Evolutionary conservation across 2,329 filamentous ascomycete genomes (phyloP).

Genomic region (Aureobasidium musti): DNA sequence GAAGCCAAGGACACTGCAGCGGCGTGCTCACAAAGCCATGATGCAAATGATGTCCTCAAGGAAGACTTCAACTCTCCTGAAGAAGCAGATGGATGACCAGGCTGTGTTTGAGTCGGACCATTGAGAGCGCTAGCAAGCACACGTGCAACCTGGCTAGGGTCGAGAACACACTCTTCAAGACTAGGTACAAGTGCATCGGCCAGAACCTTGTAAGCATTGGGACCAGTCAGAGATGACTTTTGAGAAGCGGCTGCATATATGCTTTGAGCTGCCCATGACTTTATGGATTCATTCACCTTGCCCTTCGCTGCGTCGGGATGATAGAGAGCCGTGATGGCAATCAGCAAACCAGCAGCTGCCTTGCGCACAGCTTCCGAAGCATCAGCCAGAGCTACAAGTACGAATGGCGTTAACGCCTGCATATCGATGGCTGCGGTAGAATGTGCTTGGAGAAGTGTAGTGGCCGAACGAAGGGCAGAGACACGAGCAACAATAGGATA

Average conservation of each 20-base stretch:
- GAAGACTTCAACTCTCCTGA: conserved; percentile 61
- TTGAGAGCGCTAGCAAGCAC: conserved; percentile 64
- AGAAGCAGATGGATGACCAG: conserved; percentile 30
- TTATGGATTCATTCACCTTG: conserved; percentile 37
- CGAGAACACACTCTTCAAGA: conserved; percentile 83
- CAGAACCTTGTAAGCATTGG: conserved; percentile 63
- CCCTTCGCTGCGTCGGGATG: conserved; percentile 37
- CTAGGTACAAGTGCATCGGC: conserved; percentile 68
- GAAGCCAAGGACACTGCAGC: conserved; percentile 66
- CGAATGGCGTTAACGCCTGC: conserved; percentile 81
- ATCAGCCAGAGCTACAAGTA: conserved; percentile 73
- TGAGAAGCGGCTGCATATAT: conserved; percentile 64
- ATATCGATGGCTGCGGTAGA: conserved; percentile 62
- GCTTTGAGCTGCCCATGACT: conserved; percentile 60
- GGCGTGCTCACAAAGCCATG: conserved; percentile 73
- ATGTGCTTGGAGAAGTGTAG: conserved; percentile 57
- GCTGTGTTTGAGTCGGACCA: conserved; percentile 43
- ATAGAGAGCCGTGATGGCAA: conserved; percentile 58
- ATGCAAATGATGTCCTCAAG: conserved; percentile 64
- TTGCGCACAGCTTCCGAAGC: conserved; percentile 73
- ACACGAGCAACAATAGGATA: conserved; percentile 69
- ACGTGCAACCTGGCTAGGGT: conserved; percentile 68
- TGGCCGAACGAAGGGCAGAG: conserved; percentile 67
- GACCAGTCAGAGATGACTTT: conserved; percentile 57
- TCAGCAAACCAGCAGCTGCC: conserved; percentile 68